Evolutionary conservation across 805 yeast species (phyloP).

Genomic region (Isabelozyma pseudorhagii): DNA sequence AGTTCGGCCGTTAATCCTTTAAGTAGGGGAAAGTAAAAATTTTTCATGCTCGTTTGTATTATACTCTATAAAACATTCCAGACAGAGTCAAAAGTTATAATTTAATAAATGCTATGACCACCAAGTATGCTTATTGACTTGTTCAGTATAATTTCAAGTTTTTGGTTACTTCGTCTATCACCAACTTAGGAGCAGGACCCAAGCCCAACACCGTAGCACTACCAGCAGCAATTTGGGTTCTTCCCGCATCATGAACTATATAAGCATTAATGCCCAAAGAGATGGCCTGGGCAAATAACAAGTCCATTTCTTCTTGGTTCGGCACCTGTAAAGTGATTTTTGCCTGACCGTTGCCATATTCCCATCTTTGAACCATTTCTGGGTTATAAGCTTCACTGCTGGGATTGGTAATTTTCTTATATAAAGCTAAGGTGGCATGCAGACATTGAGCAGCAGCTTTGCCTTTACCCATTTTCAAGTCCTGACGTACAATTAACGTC

Average conservation of each 20-base stretch:
- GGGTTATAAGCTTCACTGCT: slow-evolving; percentile 57
- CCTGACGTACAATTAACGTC: slow-evolving; percentile 87
- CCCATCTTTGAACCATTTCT: slow-evolving; percentile 70
- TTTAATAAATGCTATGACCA: background rate
- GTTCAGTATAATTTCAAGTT: slow-evolving; percentile 67
- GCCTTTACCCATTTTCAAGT: slow-evolving; percentile 89
- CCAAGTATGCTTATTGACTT: too few species aligned
- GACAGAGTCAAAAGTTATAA: background rate
- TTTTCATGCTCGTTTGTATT: background rate
- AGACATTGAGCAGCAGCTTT: slow-evolving; percentile 97
- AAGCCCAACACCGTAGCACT: slow-evolving; percentile 94
- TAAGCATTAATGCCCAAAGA: slow-evolving; percentile 74
- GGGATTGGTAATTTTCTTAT: slow-evolving; percentile 59
- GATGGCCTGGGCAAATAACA: slow-evolving; percentile 76
- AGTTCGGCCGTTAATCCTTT: slow-evolving; percentile 44
- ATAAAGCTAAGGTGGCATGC: slow-evolving; percentile 94
- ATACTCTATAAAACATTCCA: background rate
- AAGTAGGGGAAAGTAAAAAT: slow-evolving; percentile 5
- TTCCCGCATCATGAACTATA: slow-evolving; percentile 92
- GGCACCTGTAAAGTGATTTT: slow-evolving; percentile 82
- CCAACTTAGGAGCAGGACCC: slow-evolving; percentile 91
- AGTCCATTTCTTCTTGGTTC: slow-evolving; percentile 67
- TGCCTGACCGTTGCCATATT: slow-evolving; percentile 78
- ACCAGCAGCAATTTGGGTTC: slow-evolving; percentile 95
- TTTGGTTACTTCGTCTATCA: slow-evolving; percentile 79